These are phyloP conservation scores for Exophiala phaeomuriformis DNA, from an alignment of 2,329 filamentous ascomycete species.

Conservation along the genomic window DNA sequence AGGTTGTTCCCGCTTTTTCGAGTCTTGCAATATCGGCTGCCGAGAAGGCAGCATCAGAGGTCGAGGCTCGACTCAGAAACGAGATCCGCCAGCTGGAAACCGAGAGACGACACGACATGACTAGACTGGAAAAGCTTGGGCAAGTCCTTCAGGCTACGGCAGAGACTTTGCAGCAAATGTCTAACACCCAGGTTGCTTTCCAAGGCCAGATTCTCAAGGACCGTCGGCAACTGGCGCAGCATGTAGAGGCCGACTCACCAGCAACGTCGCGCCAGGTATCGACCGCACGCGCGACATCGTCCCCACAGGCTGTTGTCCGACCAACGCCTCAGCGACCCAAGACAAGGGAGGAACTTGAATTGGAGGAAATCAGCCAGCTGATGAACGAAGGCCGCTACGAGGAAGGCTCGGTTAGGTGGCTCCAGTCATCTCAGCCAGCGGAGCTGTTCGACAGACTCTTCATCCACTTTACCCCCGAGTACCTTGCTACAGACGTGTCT, in stretches of 20 bases:
- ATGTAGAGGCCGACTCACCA: slow-evolving; percentile 27
- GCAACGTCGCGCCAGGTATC: slow-evolving; percentile 24
- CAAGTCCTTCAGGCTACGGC: slow-evolving; percentile 48
- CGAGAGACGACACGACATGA: slow-evolving; percentile 44
- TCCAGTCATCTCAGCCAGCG: slow-evolving; percentile 53
- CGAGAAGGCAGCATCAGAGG: slow-evolving; percentile 59
- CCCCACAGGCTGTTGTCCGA: slow-evolving; percentile 24
- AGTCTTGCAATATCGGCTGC: slow-evolving; percentile 58
- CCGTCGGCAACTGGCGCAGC: slow-evolving; percentile 18
- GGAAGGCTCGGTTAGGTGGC: slow-evolving; percentile 48
- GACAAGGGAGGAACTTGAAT: slow-evolving; percentile 35
- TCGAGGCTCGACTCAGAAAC: slow-evolving; percentile 54
- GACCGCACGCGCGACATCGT: slow-evolving; percentile 18
- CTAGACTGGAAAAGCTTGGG: slow-evolving; percentile 56
- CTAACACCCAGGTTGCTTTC: slow-evolving; percentile 37
- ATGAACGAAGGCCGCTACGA: slow-evolving; percentile 38
- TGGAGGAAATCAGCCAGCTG: slow-evolving; percentile 37
- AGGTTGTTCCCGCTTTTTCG: slow-evolving; percentile 60
- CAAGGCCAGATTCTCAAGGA: slow-evolving; percentile 36
- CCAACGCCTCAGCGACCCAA: slow-evolving; percentile 16
- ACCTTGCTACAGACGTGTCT: slow-evolving; percentile 46
- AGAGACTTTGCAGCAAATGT: slow-evolving; percentile 44
- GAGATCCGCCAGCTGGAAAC: slow-evolving; percentile 49
- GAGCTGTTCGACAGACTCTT: slow-evolving; percentile 58
- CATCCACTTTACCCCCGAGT: slow-evolving; percentile 50